Conservation (phyloP, 164 flowering plant species). For the Vitis amurensis region DNA sequence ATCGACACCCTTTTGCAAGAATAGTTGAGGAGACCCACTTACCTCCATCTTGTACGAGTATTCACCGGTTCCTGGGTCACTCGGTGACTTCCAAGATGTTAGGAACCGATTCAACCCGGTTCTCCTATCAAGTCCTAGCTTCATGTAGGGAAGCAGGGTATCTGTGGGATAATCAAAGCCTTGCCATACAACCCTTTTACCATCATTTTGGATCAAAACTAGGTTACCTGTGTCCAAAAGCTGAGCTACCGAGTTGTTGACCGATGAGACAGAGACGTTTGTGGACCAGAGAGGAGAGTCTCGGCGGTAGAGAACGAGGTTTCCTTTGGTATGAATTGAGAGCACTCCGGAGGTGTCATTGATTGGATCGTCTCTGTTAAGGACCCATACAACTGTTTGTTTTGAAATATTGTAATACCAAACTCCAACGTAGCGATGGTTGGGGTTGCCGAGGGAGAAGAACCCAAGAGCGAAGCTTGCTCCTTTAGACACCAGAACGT, state of each 20-base stretch:
- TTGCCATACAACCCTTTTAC: slow-evolving; percentile 40
- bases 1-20: slow-evolving; percentile 13
- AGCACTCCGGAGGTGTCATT: slow-evolving; percentile 35
- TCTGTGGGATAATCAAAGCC: slow-evolving; percentile 54
- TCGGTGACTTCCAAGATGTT: slow-evolving; percentile 42
- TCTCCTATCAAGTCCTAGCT: slow-evolving; percentile 38
- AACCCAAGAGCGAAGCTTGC: slow-evolving; percentile 42
- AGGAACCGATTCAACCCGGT: slow-evolving; percentile 34
- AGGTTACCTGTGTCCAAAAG: slow-evolving; percentile 56
- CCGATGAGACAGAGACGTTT: not conserved
- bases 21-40: slow-evolving; percentile 24
- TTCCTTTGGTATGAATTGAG: slow-evolving; percentile 19
- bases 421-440: slow-evolving; percentile 39
- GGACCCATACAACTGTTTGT: slow-evolving; percentile 49
- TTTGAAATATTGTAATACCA: slow-evolving; percentile 39
- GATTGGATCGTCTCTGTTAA: slow-evolving; percentile 50
- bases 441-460: slow-evolving; percentile 36
- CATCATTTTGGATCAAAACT: slow-evolving; percentile 20
- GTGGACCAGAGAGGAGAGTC: slow-evolving; percentile 30
- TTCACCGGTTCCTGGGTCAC: slow-evolving; percentile 45
- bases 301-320: slow-evolving; percentile 17
- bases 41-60: slow-evolving; percentile 20
- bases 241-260: slow-evolving; percentile 13
- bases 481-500: slow-evolving; percentile 29
- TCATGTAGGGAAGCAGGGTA: slow-evolving; percentile 42